Base-by-base conservation (phyloP, 1,139 yeast species). In the Saccharomyces hybrid region DNA sequence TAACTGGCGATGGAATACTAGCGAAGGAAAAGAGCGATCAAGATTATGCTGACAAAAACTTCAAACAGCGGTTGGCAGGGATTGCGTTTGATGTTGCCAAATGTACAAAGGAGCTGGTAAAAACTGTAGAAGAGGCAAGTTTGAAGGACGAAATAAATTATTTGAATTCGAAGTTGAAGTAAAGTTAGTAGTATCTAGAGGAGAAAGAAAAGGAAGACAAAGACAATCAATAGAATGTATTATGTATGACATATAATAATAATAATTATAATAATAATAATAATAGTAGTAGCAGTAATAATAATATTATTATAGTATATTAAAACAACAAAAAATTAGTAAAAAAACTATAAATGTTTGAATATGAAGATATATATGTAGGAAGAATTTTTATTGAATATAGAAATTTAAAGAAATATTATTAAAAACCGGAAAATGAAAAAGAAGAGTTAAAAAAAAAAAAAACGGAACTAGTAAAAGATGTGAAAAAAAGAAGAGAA, bases 21-120 rank as follows among this genome's bases (percentile, higher is more conserved):
- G 59, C 51, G 11, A 58, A 57, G 64, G 75, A 82, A 71, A 61
- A 78, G 58, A 78, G 76, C 50, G 89, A 83, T 59, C 75, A 71
- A 38, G 86, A 82, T 53, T 83, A 80, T 68, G 97, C 97, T 4
- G 96, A 90, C 68, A 88, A 91, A 69, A 87, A 87, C 61, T 86
- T 89, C 75, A 70, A 70, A 70, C 97, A 91, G 71, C 80, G 97
- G 62, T 79, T 91, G 60, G 97, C 98, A 0, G 97, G 97, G 1
- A 86, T 89, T 59, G 89, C 96, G 20, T 91, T 88, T 72, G 98
- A 91, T 68, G 89, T 90, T 74, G 97, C 97, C 51, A 88, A 90
- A 70, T 86, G 95, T 69, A 90, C 97, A 11, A 90, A 90, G 70
- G 97, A 90, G 70, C 79, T 90, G 68, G 98, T 91, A 38, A 91